Evolutionary conservation across 768 basidiomycete species (phyloP).

Genomic region (Leucocoprinus leucothites): DNA sequence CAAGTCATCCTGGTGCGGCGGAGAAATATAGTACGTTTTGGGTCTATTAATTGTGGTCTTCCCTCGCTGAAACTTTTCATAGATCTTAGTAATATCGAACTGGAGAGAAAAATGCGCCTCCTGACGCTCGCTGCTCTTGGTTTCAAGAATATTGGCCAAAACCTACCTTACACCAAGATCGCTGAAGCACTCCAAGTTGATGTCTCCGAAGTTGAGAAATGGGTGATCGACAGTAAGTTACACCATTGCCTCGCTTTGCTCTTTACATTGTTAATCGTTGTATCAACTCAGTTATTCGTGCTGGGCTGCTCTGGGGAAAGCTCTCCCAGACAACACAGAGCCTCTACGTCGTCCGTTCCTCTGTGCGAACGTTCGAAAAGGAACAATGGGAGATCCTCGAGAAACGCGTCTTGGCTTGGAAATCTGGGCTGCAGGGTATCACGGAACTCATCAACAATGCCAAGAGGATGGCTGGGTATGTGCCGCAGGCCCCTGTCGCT

Average conservation of each 20-base stretch:
- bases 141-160: constrained; percentile 72
- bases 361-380: constrained; percentile 70
- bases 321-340: constrained; percentile 78
- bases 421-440: constrained; percentile 63
- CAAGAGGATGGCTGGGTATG: constrained; percentile 40
- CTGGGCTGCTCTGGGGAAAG: constrained; percentile 75
- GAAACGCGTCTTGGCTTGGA: constrained; percentile 74
- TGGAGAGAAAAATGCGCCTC: constrained; percentile 79
- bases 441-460: constrained; percentile 67
- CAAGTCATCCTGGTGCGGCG: constrained; percentile 44
- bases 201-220: constrained; percentile 69
- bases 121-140: constrained; percentile 74
- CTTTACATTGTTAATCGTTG: not conserved
- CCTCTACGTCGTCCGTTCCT: constrained; percentile 69
- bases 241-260: not conserved
- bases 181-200: constrained; percentile 66
- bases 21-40: constrained; percentile 52
- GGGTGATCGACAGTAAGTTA: constrained; percentile 80
- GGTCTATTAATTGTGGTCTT: not conserved
- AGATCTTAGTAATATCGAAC: constrained; percentile 56
- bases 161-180: constrained; percentile 69
- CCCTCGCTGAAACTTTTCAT: constrained; percentile 12
- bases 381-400: constrained; percentile 81
- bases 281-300: constrained; percentile 64
- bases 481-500: constrained; percentile 25